Evolutionary conservation across 495 filamentous ascomycete species (phyloP).

Genomic region (Penicillium taxi): DNA sequence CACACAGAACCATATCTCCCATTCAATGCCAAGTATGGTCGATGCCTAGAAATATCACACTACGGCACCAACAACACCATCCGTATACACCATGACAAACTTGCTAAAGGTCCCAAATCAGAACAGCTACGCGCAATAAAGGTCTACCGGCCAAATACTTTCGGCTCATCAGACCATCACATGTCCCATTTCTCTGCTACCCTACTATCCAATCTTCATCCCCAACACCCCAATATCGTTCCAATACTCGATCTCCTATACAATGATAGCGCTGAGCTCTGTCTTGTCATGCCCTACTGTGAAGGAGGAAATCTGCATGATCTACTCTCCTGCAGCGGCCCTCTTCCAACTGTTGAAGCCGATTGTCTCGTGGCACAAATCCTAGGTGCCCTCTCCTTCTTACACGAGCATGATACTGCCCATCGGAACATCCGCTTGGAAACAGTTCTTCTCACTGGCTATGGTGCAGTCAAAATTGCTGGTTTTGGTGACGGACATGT

Average conservation of each 20-base stretch:
- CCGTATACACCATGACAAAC: constrained; percentile 17
- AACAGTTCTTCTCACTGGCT: constrained; percentile 81
- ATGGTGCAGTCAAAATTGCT: constrained; percentile 86
- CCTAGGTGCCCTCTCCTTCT: constrained; percentile 91
- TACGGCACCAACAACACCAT: constrained; percentile 26
- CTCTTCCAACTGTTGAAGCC: constrained; percentile 70
- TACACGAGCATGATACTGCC: constrained; percentile 90
- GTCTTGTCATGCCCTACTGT: constrained; percentile 96
- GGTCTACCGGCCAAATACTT: constrained; percentile 78
- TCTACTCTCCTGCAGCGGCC: constrained; percentile 62
- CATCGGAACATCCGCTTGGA: constrained; percentile 94
- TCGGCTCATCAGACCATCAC: constrained; percentile 71
- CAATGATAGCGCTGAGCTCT: constrained; percentile 88
- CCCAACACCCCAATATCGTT: constrained; percentile 83
- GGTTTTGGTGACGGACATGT: constrained; percentile 93
- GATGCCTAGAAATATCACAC: constrained; percentile 24
- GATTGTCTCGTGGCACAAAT: constrained; percentile 96
- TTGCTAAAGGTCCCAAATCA: background rate
- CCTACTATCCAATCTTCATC: constrained; percentile 66
- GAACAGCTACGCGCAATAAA: constrained; percentile 83
- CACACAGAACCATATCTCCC: constrained; percentile 2
- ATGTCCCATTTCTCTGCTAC: constrained; percentile 77
- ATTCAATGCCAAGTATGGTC: constrained; percentile 22
- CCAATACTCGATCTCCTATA: constrained; percentile 83
- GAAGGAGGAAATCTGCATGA: constrained; percentile 89